phyloP scores from a whole-genome alignment of 306 rosid species.

The Trifolium repens region DNA sequence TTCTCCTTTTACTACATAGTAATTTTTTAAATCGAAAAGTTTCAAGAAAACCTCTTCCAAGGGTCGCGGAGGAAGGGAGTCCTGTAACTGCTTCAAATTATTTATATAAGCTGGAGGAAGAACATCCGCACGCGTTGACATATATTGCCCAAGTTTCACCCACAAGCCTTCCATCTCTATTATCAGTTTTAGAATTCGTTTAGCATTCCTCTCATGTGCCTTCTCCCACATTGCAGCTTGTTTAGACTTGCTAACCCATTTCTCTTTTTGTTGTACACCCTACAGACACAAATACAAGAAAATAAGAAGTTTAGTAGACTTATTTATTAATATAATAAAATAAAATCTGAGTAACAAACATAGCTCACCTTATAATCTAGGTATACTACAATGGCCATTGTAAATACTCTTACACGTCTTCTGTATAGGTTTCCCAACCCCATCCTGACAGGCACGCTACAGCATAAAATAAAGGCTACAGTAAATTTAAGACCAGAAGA shows the following conservation, averaged over 20 bases:
- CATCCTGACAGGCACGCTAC: slow-evolving; percentile 46
- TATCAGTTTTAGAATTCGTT: slow-evolving; percentile 74
- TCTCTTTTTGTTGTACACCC: slow-evolving; percentile 87
- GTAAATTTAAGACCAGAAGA: slow-evolving; percentile 22
- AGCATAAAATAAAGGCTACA: slow-evolving; percentile 29
- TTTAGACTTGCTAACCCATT: slow-evolving; percentile 69
- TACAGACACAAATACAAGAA: slow-evolving; percentile 39
- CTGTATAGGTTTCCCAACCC: slow-evolving; percentile 52
- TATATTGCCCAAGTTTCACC: slow-evolving; percentile 98
- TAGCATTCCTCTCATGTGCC: slow-evolving; percentile 95
- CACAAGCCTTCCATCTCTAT: slow-evolving; percentile 95
- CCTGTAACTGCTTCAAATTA: slow-evolving; percentile 87
- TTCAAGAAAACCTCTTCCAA: slow-evolving; percentile 71
- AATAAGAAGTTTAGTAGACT: slow-evolving; percentile 24
- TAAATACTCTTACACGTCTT: slow-evolving; percentile 53
- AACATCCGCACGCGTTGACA: slow-evolving; percentile 98
- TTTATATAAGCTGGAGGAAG: slow-evolving; percentile 83
- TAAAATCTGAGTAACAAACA: slow-evolving; percentile 14
- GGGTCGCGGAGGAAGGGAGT: slow-evolving; percentile 98
- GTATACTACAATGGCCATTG: slow-evolving; percentile 51
- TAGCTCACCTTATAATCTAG: slow-evolving; percentile 59
- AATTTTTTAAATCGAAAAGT: neutral
- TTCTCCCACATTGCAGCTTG: slow-evolving; percentile 75
- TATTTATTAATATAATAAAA: slow-evolving; percentile 18
- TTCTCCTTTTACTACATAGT: slow-evolving; percentile 3